Evolutionary conservation across 371 early-diverging fungal species (phyloP).

Genomic region (Mortierella sp.): DNA sequence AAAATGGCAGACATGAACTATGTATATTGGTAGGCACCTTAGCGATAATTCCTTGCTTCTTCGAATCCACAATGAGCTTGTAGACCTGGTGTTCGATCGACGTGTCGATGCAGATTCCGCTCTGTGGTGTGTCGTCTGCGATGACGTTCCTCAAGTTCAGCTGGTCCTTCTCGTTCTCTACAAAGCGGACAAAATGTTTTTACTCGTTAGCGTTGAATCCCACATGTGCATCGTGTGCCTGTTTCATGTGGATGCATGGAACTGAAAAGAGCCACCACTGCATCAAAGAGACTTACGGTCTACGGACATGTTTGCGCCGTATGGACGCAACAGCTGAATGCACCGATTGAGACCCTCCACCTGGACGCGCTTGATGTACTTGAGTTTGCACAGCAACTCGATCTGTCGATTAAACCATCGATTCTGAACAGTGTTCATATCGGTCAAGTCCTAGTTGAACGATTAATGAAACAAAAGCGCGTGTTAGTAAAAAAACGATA

Average conservation of each 20-base stretch:
- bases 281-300: conserved; percentile 20
- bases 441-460: conserved; percentile 30
- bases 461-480: neutral
- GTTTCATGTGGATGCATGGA: neutral
- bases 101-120: conserved; percentile 42
- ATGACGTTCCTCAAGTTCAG: conserved; percentile 44
- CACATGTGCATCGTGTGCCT: neutral
- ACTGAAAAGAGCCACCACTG: neutral
- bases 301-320: conserved; percentile 9
- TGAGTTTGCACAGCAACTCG: conserved; percentile 44
- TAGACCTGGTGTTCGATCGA: conserved; percentile 52
- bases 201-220: neutral
- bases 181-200: neutral
- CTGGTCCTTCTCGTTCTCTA: conserved; percentile 22
- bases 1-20: neutral
- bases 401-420: conserved; percentile 55
- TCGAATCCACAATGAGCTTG: conserved; percentile 31
- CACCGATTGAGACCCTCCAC: conserved; percentile 31
- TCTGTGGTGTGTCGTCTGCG: conserved; percentile 41
- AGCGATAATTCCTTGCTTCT: conserved; percentile 30
- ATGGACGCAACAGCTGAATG: conserved; percentile 33
- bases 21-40: conserved; percentile 18
- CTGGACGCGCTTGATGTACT: conserved; percentile 50
- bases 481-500: neutral
- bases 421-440: conserved; percentile 52